Evolutionary conservation across 208 protist genomes (phyloP), one percentile per base, ranked within the genome.

Genomic region (Phytomonas serpens): DNA sequence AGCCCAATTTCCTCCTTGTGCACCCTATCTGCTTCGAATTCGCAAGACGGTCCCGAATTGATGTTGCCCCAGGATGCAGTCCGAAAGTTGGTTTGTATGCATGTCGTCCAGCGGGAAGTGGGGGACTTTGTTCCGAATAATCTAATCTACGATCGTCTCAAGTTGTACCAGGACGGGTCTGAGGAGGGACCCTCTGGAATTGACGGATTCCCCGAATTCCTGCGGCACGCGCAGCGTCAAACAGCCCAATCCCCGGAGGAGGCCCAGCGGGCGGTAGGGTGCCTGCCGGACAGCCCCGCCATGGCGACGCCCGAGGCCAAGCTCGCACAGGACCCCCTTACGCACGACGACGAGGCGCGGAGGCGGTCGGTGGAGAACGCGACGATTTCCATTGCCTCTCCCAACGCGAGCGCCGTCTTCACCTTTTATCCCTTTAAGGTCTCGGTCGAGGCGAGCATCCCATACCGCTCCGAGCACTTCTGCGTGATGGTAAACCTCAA

Each of bases 91-190:
- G 76, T 80, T 30, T 88, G 79, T 62, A 71, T 93, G 78, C 90
- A 95, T 81, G 74, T 93, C 38, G 85, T 95, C 40, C 77, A 91
- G 75, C 80, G 90, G 14, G 64, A 51, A 3, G 30, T 64, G 0
- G 83, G 73, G 10, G 90, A 95, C 80, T 93, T 92, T 76, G 79
- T 78, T 13, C 87, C 90, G 19, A 95, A 95, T 68, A 93, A 95
- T 76, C 80, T 89, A 75, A 77, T 95, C 52, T 95, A 95, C 67
- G 80, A 93, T 66, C 57, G 76, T 0, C 75, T 94, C 27, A 87
- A 91, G 73, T 64, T 77, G 31, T 87, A 80, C 51, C 74, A 72
- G 36, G 30, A 68, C 3, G 32, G 52, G 5, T 37, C 74, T 27
- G 33, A 0, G n/a, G 33, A 0, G n/a, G 29, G 9, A 14, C 16